Evolutionary conservation across 257 asterid genomes (phyloP).

Genomic region (Solanum clarkiae): DNA sequence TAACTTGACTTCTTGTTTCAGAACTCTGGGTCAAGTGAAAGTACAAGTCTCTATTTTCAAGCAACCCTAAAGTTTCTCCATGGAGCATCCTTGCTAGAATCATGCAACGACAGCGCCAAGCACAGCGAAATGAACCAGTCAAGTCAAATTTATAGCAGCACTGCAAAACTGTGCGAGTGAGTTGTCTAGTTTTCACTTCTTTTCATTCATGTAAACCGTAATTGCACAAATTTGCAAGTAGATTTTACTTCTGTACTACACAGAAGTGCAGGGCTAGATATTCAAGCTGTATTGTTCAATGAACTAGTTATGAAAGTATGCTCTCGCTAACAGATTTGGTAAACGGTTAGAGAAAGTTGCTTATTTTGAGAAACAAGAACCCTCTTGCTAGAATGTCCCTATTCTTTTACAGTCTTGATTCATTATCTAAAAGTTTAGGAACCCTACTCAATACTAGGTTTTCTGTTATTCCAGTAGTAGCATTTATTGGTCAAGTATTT

Average conservation of each 20-base stretch:
- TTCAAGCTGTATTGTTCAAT: not conserved
- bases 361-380: not conserved
- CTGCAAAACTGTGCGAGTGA: conserved; percentile 98
- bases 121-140: conserved; percentile 66
- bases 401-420: not conserved
- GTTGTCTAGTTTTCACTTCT: conserved; percentile 10
- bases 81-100: conserved; percentile 88
- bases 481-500: not conserved
- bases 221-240: not conserved
- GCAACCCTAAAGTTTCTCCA: conserved; percentile 92
- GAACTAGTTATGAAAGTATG: not conserved
- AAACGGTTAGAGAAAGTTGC: not conserved
- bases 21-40: conserved; percentile 79
- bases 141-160: conserved; percentile 74
- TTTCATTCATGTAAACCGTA: not conserved
- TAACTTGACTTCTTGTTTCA: conserved; percentile 19
- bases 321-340: not conserved
- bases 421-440: not conserved
- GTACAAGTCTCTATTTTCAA: conserved; percentile 69
- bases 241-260: not conserved
- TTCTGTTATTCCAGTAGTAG: not conserved
- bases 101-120: conserved; percentile 64
- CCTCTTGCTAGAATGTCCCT: not conserved
- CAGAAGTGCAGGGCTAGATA: not conserved
- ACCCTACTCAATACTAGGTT: not conserved